phyloP scores from a whole-genome alignment of 768 basidiomycete genomes.

The Rhizopogon vesiculosus region DNA sequence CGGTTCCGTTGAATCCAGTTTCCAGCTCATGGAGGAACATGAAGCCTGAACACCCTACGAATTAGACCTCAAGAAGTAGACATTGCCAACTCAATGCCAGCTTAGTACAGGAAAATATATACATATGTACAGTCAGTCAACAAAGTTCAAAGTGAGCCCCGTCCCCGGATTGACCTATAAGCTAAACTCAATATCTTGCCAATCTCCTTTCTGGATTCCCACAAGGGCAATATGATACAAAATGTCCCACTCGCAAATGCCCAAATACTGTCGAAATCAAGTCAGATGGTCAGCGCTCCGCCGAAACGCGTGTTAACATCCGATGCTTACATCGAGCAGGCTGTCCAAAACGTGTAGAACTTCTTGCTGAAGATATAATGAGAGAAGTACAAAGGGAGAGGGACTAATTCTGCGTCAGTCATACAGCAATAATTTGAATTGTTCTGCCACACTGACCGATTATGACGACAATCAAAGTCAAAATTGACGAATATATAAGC shows the following conservation, averaged over 20 bases:
- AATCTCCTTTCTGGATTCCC: slow-evolving; percentile 33
- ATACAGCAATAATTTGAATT: neutral
- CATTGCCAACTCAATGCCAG: neutral
- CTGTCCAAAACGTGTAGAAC: slow-evolving; percentile 35
- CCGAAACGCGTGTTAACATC: neutral
- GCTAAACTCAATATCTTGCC: slow-evolving; percentile 13
- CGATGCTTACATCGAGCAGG: slow-evolving; percentile 30
- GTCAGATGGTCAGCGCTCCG: slow-evolving; percentile 1
- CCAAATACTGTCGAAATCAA: slow-evolving; percentile 24
- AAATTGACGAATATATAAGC: slow-evolving; percentile 25
- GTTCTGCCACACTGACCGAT: slow-evolving; percentile 18
- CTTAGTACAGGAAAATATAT: too few species aligned
- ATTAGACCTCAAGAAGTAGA: neutral
- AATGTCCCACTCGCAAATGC: slow-evolving; percentile 32
- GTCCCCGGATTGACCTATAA: slow-evolving; percentile 3
- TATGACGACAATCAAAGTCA: slow-evolving; percentile 31
- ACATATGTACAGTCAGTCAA: too few species aligned
- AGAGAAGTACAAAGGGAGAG: slow-evolving; percentile 36
- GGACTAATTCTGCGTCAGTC: slow-evolving; percentile 18
- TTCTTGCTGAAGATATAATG: slow-evolving; percentile 29
- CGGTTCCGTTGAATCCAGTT: neutral
- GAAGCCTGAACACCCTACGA: neutral
- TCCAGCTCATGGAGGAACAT: neutral
- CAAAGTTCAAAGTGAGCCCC: neutral
- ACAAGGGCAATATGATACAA: slow-evolving; percentile 31